A percentile compares a stretch with the other conserved stretches of the same genome.
phyloP scores from a whole-genome alignment of 768 basidiomycete genomes.

The Solioccasus polychromus region DNA sequence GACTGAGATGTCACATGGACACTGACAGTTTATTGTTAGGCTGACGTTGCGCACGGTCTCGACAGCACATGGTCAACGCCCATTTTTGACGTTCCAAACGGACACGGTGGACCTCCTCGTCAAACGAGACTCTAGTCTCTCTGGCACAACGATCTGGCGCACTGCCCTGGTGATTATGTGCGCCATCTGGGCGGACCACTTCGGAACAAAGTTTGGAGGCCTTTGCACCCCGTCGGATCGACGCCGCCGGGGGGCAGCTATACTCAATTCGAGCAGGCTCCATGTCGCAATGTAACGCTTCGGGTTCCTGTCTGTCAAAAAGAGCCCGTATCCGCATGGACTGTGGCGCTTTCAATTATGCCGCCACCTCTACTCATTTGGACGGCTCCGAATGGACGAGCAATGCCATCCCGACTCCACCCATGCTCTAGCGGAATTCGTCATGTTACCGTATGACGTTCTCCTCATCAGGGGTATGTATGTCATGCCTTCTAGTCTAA shows the following conservation, averaged over 20 bases:
- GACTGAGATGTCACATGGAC: slow-evolving; percentile 12
- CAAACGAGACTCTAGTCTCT: too few species aligned
- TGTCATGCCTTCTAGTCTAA: too few species aligned
- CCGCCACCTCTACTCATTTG: too few species aligned
- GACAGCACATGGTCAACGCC: slow-evolving; percentile 13
- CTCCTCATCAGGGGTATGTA: too few species aligned
- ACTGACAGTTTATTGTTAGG: background rate
- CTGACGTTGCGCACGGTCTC: background rate
- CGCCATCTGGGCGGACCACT: slow-evolving; percentile 8
- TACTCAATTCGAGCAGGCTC: slow-evolving; percentile 34
- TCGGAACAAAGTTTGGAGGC: slow-evolving; percentile 12
- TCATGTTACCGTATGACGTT: too few species aligned
- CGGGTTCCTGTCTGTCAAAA: too few species aligned
- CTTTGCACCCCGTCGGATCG: slow-evolving; percentile 40
- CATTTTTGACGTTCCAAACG: background rate
- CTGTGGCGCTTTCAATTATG: too few species aligned
- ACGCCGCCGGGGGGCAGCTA: slow-evolving; percentile 37
- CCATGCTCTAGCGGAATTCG: slow-evolving; percentile 17
- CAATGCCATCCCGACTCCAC: background rate
- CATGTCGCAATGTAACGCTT: slow-evolving; percentile 39
- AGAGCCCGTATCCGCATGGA: too few species aligned
- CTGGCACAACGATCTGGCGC: background rate
- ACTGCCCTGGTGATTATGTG: too few species aligned
- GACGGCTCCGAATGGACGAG: background rate
- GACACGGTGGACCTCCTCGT: background rate